Evolutionary conservation across 257 asterid species (phyloP).

Genomic region (Ballota nigra): DNA sequence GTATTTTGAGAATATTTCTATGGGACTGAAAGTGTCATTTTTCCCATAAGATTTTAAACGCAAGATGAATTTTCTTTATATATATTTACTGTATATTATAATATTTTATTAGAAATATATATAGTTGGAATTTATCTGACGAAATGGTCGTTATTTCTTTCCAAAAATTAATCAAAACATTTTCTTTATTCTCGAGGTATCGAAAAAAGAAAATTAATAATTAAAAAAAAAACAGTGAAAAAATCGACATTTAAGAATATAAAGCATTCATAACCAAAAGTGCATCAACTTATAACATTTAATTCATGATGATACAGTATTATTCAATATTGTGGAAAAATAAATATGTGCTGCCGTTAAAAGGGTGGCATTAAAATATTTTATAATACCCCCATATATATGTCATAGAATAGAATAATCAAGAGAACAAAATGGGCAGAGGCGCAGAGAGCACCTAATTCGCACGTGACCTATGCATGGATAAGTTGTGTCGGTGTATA

Average conservation of each 20-base stretch:
- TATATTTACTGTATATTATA: not conserved
- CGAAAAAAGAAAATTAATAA: too few relatives aligned
- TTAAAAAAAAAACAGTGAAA: not conserved
- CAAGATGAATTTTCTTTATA: not conserved
- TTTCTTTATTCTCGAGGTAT: too few relatives aligned
- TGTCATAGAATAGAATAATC: not conserved
- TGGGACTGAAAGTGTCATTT: too few relatives aligned
- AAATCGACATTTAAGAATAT: not conserved
- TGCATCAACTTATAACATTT: not conserved
- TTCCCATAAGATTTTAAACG: not conserved
- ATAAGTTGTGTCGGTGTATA: constrained; percentile 26
- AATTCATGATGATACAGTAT: not conserved
- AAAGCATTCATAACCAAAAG: not conserved
- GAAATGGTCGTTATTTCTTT: not conserved
- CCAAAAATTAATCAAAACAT: not conserved
- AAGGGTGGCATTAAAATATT: not conserved
- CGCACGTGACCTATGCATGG: constrained; percentile 7
- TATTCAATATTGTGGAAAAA: not conserved
- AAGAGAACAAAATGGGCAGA: not conserved
- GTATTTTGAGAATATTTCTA: too few relatives aligned
- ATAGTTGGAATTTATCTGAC: not conserved
- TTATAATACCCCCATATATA: not conserved
- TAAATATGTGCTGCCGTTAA: not conserved
- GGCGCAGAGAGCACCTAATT: not conserved
- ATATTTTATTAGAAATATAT: not conserved